Evolutionary conservation across 225 moss, liverwort and hornwort genomes (phyloP).

Genomic region (Marchantia paleacea): DNA sequence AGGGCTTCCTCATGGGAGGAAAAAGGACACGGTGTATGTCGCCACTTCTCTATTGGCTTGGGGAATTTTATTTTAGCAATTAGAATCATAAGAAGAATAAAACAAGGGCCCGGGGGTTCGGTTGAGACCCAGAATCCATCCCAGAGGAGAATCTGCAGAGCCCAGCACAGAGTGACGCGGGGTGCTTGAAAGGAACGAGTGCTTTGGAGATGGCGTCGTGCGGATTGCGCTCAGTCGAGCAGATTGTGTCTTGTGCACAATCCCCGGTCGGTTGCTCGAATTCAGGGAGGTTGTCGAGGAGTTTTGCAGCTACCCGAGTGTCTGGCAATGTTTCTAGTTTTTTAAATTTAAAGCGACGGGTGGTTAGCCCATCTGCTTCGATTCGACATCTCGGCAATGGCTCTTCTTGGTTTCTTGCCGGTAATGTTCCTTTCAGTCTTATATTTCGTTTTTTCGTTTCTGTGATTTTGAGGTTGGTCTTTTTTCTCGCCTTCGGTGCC

Average conservation of each 20-base stretch:
- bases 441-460: background rate
- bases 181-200: background rate
- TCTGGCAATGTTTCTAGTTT: background rate
- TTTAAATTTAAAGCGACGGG: constrained; percentile 7
- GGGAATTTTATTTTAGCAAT: too few species aligned
- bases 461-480: background rate
- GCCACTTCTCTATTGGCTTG: too few species aligned
- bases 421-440: background rate
- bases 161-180: background rate
- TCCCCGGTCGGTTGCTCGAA: background rate
- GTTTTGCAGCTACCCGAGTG: background rate
- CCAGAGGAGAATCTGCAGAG: too few species aligned
- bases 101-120: too few species aligned
- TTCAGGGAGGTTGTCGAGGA: background rate
- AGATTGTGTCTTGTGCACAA: background rate
- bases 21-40: too few species aligned
- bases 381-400: constrained; percentile 5
- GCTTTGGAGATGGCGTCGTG: constrained; percentile 19
- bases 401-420: background rate
- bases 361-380: background rate
- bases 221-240: constrained; percentile 14
- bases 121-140: too few species aligned
- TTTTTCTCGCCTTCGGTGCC: background rate
- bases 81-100: too few species aligned
- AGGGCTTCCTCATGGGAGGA: too few species aligned